phyloP scores from a whole-genome alignment of 768 basidiomycete species.

The Pleurotus pulmonarius region DNA sequence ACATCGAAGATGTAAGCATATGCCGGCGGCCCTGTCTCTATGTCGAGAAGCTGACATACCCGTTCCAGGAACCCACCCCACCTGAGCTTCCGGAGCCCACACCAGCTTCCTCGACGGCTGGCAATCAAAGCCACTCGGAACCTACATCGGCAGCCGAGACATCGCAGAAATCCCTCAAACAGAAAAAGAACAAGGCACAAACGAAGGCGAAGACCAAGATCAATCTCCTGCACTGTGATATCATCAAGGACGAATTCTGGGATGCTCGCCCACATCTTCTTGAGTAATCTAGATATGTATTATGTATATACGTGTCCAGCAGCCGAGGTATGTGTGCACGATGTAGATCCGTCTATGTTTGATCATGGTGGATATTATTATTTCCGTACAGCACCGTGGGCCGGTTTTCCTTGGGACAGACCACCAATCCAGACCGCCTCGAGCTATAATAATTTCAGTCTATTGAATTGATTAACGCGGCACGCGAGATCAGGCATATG shows the following conservation, averaged over 20 bases:
- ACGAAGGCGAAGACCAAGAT: conserved; percentile 39
- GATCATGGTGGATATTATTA: no score
- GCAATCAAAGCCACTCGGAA: conserved; percentile 4
- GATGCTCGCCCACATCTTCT: conserved; percentile 51
- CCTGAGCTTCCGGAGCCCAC: not conserved
- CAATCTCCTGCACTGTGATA: conserved; percentile 72
- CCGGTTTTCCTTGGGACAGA: no score
- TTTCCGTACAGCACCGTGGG: no score
- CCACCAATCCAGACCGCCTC: no score
- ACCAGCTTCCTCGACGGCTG: not conserved
- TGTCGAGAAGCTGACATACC: not conserved
- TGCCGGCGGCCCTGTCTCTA: not conserved
- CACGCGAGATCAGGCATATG: no score
- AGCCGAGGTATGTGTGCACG: no score
- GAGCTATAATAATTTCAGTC: no score
- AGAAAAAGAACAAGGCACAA: conserved; percentile 16
- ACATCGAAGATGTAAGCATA: conserved; percentile 36
- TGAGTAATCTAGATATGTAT: conserved; percentile 20
- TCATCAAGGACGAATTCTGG: conserved; percentile 86
- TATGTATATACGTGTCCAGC: not conserved
- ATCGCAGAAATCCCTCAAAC: conserved; percentile 11
- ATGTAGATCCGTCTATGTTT: no score
- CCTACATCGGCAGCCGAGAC: conserved; percentile 2
- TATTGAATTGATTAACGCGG: no score
- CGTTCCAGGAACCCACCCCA: not conserved